phyloP scores from a whole-genome alignment of 164 flowering plant genomes.

The Kalanchoe fedtschenkoi region DNA sequence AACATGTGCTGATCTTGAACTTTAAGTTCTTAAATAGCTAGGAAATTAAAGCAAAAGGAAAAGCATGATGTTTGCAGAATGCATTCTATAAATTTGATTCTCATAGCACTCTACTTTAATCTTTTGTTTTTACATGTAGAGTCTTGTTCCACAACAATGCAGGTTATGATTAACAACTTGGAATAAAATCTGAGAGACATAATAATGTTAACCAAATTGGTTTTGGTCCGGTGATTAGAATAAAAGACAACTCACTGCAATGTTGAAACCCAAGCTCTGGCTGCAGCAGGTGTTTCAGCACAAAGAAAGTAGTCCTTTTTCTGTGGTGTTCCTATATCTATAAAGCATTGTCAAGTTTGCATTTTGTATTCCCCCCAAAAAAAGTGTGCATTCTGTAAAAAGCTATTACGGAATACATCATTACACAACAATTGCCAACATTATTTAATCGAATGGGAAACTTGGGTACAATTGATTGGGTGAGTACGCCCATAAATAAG shows the following conservation, averaged over 20 bases:
- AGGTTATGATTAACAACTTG: neutral
- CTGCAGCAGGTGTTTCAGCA: slow-evolving; percentile 98
- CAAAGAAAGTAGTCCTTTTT: slow-evolving; percentile 88
- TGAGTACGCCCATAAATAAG: neutral
- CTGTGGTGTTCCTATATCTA: slow-evolving; percentile 95
- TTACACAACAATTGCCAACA: neutral
- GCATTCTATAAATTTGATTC: neutral
- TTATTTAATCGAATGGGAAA: neutral
- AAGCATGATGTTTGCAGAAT: neutral
- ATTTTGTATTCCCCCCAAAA: no score
- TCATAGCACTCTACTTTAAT: neutral
- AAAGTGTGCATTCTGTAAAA: neutral
- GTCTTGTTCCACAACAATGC: neutral
- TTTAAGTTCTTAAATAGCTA: neutral
- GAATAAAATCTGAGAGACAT: neutral
- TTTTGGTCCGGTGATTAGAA: neutral
- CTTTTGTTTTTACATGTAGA: neutral
- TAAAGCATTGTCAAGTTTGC: slow-evolving; percentile 25
- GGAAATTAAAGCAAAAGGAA: neutral
- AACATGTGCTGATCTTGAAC: neutral
- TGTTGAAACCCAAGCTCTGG: slow-evolving; percentile 97
- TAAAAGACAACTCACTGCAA: slow-evolving; percentile 58
- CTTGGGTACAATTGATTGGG: neutral
- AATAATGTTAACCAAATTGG: neutral
- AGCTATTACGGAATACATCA: neutral